A percentile compares a stretch with the other conserved stretches of the same genome.
phyloP scores from a whole-genome alignment of 139 green algal genomes.

The Diplosphaera chodatii region DNA sequence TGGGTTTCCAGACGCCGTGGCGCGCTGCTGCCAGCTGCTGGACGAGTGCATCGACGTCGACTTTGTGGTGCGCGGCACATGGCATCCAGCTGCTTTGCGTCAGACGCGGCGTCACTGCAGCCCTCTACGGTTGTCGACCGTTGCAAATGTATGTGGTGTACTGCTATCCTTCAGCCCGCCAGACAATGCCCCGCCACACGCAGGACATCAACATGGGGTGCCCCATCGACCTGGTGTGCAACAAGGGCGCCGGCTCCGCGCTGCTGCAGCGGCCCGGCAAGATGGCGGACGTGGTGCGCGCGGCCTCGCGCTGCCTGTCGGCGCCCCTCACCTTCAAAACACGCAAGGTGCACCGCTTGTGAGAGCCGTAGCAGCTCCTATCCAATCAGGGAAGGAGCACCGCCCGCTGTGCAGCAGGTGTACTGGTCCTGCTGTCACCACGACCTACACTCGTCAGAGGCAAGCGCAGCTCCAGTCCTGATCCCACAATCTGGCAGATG shows the following conservation, averaged over 20 bases:
- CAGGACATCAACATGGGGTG: slow-evolving; percentile 92
- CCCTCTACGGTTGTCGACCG: too few species aligned
- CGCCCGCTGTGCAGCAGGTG: too few species aligned
- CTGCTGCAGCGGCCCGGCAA: slow-evolving; percentile 67
- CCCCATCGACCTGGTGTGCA: slow-evolving; percentile 74
- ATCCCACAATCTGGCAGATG: too few species aligned
- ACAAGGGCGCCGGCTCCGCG: slow-evolving; percentile 59
- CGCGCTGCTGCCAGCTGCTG: slow-evolving; percentile 68
- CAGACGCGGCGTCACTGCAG: too few species aligned
- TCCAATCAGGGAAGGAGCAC: too few species aligned
- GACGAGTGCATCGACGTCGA: slow-evolving; percentile 61
- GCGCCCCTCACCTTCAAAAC: slow-evolving; percentile 88
- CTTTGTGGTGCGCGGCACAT: slow-evolving; percentile 60
- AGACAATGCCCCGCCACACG: background rate
- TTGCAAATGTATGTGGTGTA: too few species aligned
- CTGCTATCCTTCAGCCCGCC: too few species aligned
- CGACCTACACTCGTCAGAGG: too few species aligned
- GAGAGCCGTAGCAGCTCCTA: too few species aligned
- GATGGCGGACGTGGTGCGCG: slow-evolving; percentile 65
- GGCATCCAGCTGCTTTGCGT: too few species aligned
- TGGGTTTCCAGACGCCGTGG: slow-evolving; percentile 73
- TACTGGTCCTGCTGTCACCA: too few species aligned
- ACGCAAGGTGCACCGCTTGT: slow-evolving; percentile 65
- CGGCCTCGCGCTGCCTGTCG: slow-evolving; percentile 34
- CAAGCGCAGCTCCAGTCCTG: too few species aligned